Base-by-base conservation (phyloP, 495 filamentous ascomycete genomes). In the Coniosporium apollinis region DNA sequence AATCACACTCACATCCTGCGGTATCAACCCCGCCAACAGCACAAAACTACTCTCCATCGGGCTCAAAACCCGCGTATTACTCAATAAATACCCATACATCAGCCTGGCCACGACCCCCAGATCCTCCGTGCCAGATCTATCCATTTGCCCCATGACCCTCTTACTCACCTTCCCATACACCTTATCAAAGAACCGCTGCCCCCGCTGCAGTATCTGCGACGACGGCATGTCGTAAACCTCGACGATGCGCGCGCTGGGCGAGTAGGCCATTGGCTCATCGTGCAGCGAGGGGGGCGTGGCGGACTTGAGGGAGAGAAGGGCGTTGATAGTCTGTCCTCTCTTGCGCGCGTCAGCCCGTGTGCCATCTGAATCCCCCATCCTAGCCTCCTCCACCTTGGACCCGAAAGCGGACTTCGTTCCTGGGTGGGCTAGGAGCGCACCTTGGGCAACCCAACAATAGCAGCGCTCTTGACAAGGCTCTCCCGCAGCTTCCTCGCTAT, bases 1-100 rank as follows among this genome's bases (percentile, higher is more conserved):
- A 14, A 34, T 10, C 5, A 37, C 31, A 41, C 54, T 41, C 44
- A 66, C 64, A 42, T 69, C 65, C 51, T 68, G 65, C 10, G 65
- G 65, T 24, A 70, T 61, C 37, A 73, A 38, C 4, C 59, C 69
- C n/a, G 68, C 67, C n/a, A 72, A 49, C 32, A 72, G 44, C 18
- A 69, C 59, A 40, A 59, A 66, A 33, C 65, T 69, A 3, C 55
- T 73, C 42, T 73, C 67, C 14, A 48, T 47, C 4, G 55, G 30
- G 16, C 41, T 58, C 15, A 72, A 47, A 11, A 73, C 56, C 17
- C 37, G 58, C 5, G 55, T 54, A 33, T 69, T 67, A 44, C 60
- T 66, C 17, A 70, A 41, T 9, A 70, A 43, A 36, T 67, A 61
- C 9, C 61, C 61, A 39, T 73, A 72, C 47, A 68, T 55, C 33